Evolutionary conservation across 495 filamentous ascomycete genomes (phyloP).

Genomic region (Penicillium cinerascens): DNA sequence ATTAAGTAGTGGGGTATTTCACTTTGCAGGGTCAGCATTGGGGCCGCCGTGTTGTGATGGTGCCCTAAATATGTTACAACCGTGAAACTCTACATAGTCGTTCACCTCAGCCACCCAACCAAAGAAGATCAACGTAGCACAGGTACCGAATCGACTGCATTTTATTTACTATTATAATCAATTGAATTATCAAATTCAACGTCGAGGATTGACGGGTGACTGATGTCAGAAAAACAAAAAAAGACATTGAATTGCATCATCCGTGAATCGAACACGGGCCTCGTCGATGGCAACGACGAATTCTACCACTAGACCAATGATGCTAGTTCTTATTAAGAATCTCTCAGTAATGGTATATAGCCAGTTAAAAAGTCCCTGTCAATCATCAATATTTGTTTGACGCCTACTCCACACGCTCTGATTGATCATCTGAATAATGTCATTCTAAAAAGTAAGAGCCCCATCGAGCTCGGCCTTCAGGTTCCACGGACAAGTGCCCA

Average conservation of each 20-base stretch:
- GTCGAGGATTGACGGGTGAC: too few species aligned
- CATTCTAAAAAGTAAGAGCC: background rate
- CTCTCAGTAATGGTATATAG: background rate
- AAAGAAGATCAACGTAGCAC: too few species aligned
- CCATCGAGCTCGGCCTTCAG: background rate
- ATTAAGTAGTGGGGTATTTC: too few species aligned
- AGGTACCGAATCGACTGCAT: too few species aligned
- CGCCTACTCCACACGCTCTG: background rate
- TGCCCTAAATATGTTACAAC: too few species aligned
- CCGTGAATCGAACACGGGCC: slow-evolving; percentile 59
- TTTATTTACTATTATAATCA: too few species aligned
- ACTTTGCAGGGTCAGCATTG: too few species aligned
- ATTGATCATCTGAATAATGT: background rate
- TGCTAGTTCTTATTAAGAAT: slow-evolving; percentile 25
- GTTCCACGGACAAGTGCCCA: background rate
- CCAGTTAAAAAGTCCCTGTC: background rate
- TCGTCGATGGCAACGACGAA: slow-evolving; percentile 59
- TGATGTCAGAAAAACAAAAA: slow-evolving; percentile 13
- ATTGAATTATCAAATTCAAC: too few species aligned
- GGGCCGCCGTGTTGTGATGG: too few species aligned
- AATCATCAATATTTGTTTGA: background rate
- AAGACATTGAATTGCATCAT: slow-evolving; percentile 40
- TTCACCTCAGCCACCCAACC: too few species aligned
- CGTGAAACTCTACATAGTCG: too few species aligned
- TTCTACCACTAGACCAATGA: slow-evolving; percentile 60